Evolutionary conservation across 192 early-diverging fungal species (phyloP), one percentile per base, ranked within the genome.

Genomic region (Umbelopsis isabellina): DNA sequence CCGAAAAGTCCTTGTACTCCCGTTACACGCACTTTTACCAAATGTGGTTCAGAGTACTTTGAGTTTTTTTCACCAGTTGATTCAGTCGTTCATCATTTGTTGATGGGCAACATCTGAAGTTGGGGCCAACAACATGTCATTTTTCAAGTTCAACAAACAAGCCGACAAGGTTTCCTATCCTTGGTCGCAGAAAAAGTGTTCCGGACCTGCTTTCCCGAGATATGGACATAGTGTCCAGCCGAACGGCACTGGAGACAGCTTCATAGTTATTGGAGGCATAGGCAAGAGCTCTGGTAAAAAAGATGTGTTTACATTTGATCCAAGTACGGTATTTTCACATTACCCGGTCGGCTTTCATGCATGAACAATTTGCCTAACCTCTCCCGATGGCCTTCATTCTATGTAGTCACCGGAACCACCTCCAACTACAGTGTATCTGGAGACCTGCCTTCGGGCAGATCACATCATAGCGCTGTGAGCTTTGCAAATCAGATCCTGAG

Each of bases 151-250:
- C 13, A 70, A 72, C 46, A 72, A 73, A 55, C 46, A 49, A 49
- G 48, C 58, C 30, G 76, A 78, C 48, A 78, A 73, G 64, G 41
- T 50, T 15, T 30, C 70, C n/a, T 78, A 73, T 46, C 76, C 76
- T 49, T 78, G 76, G 76, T 73, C 71, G 13, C 71, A 72, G 48
- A 65, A 66, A 23, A 78, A 78, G 66, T 65, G 23, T 35, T 61
- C 55, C 30, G 55, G 55, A 18, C 55, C 55, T 2, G 55, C 55
- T 5, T 22, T 73, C 13, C 68, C 76, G 18, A 52, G 76, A 73
- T 64, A 65, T 41, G 76, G 71, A 3, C 76, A 78, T 70, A 58
- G 45, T 58, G 68, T 72, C 9, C 53, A 61, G 20, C 41, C 72
- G 11, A 18, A 70, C 11, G 46, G 61, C 23, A 41, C 67, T 3